Evolutionary conservation across 2,329 filamentous ascomycete genomes (phyloP).

Genomic region (Botrytis sinoallii): DNA sequence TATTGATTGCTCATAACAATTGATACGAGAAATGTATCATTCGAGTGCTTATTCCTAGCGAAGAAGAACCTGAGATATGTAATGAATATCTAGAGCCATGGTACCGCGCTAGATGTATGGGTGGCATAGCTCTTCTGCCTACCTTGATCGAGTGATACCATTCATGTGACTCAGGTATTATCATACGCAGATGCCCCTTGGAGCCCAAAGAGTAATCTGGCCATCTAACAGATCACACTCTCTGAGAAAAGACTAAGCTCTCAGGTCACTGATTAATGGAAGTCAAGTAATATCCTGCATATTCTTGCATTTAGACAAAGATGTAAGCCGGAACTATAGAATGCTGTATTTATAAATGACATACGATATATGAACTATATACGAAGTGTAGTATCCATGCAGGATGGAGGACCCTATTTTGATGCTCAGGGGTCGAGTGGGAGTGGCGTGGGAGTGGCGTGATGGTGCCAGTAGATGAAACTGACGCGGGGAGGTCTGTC

Average conservation of each 20-base stretch:
- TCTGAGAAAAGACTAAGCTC: neutral
- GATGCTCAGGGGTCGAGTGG: neutral
- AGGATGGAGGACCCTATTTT: neutral
- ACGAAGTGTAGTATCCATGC: neutral
- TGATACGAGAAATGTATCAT: neutral
- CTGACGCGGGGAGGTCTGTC: neutral
- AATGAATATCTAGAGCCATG: neutral
- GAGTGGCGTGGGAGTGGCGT: neutral
- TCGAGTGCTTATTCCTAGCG: neutral
- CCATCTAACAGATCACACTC: neutral
- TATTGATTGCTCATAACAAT: neutral
- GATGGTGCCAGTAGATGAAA: neutral
- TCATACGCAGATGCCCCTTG: neutral
- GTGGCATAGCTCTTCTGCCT: neutral
- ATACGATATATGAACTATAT: neutral
- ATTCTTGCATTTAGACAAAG: neutral
- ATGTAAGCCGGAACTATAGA: neutral
- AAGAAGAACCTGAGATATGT: too few relatives aligned
- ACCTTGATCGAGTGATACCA: neutral
- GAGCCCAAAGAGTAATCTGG: neutral
- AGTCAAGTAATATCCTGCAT: neutral
- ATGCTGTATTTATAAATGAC: neutral
- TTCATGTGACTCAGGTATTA: neutral
- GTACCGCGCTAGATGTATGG: neutral
- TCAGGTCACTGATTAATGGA: neutral